A percentile compares a stretch with the other conserved stretches of the same genome.
These are phyloP conservation scores for Fusarium sp. DNA, from an alignment of 2,329 filamentous ascomycete species.

Conservation along the genomic window DNA sequence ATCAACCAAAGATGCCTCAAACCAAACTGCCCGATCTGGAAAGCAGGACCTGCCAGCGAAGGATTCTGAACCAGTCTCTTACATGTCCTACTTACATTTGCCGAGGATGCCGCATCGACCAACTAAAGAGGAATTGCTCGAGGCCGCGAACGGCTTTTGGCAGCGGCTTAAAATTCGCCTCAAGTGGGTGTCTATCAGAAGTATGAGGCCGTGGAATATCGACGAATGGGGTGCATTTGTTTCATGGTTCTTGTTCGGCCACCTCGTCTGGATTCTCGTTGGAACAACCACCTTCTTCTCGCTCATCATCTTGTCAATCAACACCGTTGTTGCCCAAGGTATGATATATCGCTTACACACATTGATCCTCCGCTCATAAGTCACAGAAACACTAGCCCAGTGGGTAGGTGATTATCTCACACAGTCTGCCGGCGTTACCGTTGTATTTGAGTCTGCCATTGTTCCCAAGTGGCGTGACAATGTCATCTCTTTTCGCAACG, in stretches of 20 bases:
- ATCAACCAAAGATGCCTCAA: slow-evolving; percentile 18
- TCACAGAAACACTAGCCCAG: slow-evolving; percentile 83
- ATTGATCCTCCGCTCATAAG: neutral
- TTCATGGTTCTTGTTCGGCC: slow-evolving; percentile 93
- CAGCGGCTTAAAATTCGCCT: slow-evolving; percentile 88
- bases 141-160: slow-evolving; percentile 92
- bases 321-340: slow-evolving; percentile 96
- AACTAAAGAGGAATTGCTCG: slow-evolving; percentile 90
- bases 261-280: slow-evolving; percentile 94
- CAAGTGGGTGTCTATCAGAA: slow-evolving; percentile 97
- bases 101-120: slow-evolving; percentile 84
- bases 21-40: slow-evolving; percentile 5
- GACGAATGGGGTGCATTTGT: slow-evolving; percentile 95
- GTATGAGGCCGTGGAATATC: slow-evolving; percentile 90
- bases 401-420: slow-evolving; percentile 97
- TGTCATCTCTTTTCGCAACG: slow-evolving; percentile 95
- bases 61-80: slow-evolving; percentile 56
- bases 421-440: slow-evolving; percentile 88
- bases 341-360: slow-evolving; percentile 41
- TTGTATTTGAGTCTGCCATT: slow-evolving; percentile 97
- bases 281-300: slow-evolving; percentile 98
- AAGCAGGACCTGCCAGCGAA: slow-evolving; percentile 18
- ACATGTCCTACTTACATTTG: slow-evolving; percentile 67
- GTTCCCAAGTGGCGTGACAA: slow-evolving; percentile 95
- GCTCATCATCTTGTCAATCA: slow-evolving; percentile 86